Conservation (phyloP, 495 filamentous ascomycete species). For the Jackrogersella minutella region DNA sequence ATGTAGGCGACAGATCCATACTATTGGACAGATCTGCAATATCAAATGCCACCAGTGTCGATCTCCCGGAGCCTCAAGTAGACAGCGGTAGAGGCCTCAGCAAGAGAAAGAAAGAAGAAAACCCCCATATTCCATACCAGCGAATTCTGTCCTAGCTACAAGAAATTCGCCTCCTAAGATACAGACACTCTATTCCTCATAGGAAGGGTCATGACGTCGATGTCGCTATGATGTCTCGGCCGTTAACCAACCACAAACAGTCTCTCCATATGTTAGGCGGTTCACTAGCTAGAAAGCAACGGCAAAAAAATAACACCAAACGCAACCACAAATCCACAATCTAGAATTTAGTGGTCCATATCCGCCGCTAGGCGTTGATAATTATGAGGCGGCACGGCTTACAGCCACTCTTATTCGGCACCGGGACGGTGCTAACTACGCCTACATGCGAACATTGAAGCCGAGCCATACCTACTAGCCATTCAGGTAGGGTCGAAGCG, state of each 20-base stretch:
- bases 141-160: not conserved
- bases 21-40: conserved; percentile 42
- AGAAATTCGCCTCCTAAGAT: conserved; percentile 9
- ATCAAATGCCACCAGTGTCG: conserved; percentile 27
- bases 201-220: conserved; percentile 22
- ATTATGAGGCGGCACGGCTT: conserved; percentile 5
- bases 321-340: conserved; percentile 10
- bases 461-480: not conserved
- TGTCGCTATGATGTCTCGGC: conserved; percentile 30
- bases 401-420: not conserved
- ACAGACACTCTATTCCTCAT: conserved; percentile 1
- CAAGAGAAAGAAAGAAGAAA: not conserved
- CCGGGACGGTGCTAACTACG: not conserved
- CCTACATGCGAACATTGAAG: conserved; percentile 12
- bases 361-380: conserved; percentile 1
- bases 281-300: conserved; percentile 3
- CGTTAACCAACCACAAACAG: conserved; percentile 12
- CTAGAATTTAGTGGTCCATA: not conserved
- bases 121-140: not conserved
- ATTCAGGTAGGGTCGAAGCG: conserved; percentile 22
- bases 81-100: not conserved
- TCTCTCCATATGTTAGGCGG: not conserved
- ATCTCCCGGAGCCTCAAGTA: conserved; percentile 40
- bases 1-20: conserved; percentile 23
- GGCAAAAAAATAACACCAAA: not conserved